Percentiles rank a stretch among this genome's conserved stretches.
phyloP scores from a whole-genome alignment of 2,329 filamentous ascomycete genomes.

The Colletotrichum sp. region DNA sequence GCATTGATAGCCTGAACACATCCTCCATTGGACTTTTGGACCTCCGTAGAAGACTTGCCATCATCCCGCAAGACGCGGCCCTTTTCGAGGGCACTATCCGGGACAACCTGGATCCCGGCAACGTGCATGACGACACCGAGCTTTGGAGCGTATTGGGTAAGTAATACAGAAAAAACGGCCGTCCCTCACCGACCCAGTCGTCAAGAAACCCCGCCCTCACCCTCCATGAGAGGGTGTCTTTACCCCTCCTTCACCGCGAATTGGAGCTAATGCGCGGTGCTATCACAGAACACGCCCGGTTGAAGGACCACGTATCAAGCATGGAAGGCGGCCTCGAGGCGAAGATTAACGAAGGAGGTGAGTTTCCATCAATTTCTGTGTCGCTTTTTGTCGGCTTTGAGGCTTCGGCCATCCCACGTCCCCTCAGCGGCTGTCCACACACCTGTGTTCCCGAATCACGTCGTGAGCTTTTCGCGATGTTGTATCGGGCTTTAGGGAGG shows the following conservation, averaged over 20 bases:
- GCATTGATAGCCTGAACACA: slow-evolving; percentile 88
- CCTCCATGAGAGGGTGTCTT: neutral
- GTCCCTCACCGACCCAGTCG: neutral
- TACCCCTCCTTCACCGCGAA: slow-evolving; percentile 11
- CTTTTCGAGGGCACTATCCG: slow-evolving; percentile 92
- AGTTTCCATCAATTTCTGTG: slow-evolving; percentile 40
- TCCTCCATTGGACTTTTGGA: slow-evolving; percentile 90
- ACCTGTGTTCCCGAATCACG: slow-evolving; percentile 21
- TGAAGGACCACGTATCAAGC: slow-evolving; percentile 85
- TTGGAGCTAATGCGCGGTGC: slow-evolving; percentile 40
- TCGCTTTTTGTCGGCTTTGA: slow-evolving; percentile 30
- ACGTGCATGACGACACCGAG: slow-evolving; percentile 96
- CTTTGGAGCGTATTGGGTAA: slow-evolving; percentile 93
- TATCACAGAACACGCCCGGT: slow-evolving; percentile 80
- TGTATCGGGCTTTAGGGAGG: neutral
- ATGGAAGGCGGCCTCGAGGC: slow-evolving; percentile 94
- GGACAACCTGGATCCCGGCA: slow-evolving; percentile 93
- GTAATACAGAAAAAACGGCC: slow-evolving; percentile 37
- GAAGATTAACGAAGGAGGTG: slow-evolving; percentile 90
- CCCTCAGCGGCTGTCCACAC: slow-evolving; percentile 29
- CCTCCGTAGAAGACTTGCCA: slow-evolving; percentile 85
- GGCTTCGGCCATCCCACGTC: slow-evolving; percentile 23
- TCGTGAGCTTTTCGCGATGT: neutral
- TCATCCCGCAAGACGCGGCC: slow-evolving; percentile 97
- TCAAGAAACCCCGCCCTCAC: slow-evolving; percentile 14